A percentile compares a stretch with the other conserved stretches of the same genome.
Conservation (phyloP, 345 rosid species). For the Bruguiera gymnorhiza region DNA sequence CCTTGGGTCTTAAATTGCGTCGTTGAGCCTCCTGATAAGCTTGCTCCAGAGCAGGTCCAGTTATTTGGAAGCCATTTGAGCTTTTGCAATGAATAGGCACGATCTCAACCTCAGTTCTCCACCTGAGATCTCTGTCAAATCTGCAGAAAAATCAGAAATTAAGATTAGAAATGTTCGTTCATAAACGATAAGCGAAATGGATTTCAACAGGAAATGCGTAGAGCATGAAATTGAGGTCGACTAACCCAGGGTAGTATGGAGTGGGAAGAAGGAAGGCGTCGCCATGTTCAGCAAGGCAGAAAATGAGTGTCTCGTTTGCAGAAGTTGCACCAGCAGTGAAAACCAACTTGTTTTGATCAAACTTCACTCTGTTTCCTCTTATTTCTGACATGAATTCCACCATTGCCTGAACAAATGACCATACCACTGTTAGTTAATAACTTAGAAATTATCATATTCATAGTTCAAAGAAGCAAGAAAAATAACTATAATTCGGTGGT, state of each 20-base stretch:
- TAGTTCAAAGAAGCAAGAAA: too few species aligned
- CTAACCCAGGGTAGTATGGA: slow-evolving; percentile 81
- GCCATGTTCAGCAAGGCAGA: slow-evolving; percentile 70
- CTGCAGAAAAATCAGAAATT: slow-evolving; percentile 21
- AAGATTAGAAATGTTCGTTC: slow-evolving; percentile 24
- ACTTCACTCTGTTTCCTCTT: slow-evolving; percentile 66
- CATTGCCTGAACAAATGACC: slow-evolving; percentile 47
- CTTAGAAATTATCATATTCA: too few species aligned
- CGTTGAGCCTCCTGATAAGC: slow-evolving; percentile 61
- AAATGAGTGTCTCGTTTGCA: slow-evolving; percentile 76
- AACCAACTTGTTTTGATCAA: slow-evolving; percentile 55
- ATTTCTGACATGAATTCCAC: slow-evolving; percentile 76
- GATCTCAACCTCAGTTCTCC: slow-evolving; percentile 53
- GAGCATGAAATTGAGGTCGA: background rate
- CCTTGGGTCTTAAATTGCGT: slow-evolving; percentile 63
- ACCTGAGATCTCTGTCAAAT: slow-evolving; percentile 56
- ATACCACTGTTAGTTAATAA: background rate
- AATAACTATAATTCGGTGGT: background rate
- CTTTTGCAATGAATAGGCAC: slow-evolving; percentile 50
- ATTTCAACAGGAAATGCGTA: slow-evolving; percentile 16
- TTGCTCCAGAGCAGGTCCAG: slow-evolving; percentile 48
- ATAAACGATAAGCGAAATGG: slow-evolving; percentile 17
- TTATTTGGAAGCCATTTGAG: slow-evolving; percentile 47
- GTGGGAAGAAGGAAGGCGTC: slow-evolving; percentile 78
- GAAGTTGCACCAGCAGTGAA: slow-evolving; percentile 88